Evolutionary conservation across 2,329 filamentous ascomycete genomes (phyloP).

Genomic region (Sporothrix curviconia): DNA sequence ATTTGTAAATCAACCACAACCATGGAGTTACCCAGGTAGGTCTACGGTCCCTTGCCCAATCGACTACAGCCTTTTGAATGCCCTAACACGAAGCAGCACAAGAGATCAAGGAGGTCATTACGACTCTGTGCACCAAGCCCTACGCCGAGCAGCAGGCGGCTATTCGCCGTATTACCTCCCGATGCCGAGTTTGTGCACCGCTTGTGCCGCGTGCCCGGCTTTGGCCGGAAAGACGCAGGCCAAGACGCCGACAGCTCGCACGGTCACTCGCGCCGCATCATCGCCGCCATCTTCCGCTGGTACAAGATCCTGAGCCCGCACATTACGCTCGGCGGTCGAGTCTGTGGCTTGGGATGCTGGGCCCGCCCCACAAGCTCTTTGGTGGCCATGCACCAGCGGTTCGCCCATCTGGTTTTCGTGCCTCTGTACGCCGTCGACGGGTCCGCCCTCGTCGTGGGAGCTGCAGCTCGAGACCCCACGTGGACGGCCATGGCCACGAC

Average conservation of each 20-base stretch:
- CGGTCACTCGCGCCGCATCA: conserved; percentile 54
- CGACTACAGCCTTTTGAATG: neutral
- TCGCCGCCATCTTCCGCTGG: conserved; percentile 70
- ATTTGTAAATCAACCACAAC: neutral
- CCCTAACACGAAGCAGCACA: conserved; percentile 2
- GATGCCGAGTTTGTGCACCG: conserved; percentile 19
- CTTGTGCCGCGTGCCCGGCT: conserved; percentile 43
- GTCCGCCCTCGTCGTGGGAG: conserved; percentile 60
- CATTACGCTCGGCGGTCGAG: conserved; percentile 62
- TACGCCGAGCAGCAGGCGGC: conserved; percentile 15
- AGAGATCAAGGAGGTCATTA: conserved; percentile 14
- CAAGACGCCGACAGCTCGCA: neutral
- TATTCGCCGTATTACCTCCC: conserved; percentile 15
- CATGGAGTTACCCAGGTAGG: neutral
- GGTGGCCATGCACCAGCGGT: conserved; percentile 66
- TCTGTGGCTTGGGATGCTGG: conserved; percentile 61
- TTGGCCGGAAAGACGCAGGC: conserved; percentile 22
- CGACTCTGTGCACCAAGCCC: conserved; percentile 11
- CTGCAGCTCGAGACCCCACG: conserved; percentile 46
- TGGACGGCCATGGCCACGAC: conserved; percentile 1
- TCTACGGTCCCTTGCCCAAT: neutral
- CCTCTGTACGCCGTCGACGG: conserved; percentile 67
- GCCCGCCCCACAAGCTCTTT: conserved; percentile 62
- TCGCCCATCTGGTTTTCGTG: conserved; percentile 69
- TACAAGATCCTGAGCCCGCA: conserved; percentile 76